phyloP scores from a whole-genome alignment of 73 alveolate genomes.

The Paramecium pentaurelia region DNA sequence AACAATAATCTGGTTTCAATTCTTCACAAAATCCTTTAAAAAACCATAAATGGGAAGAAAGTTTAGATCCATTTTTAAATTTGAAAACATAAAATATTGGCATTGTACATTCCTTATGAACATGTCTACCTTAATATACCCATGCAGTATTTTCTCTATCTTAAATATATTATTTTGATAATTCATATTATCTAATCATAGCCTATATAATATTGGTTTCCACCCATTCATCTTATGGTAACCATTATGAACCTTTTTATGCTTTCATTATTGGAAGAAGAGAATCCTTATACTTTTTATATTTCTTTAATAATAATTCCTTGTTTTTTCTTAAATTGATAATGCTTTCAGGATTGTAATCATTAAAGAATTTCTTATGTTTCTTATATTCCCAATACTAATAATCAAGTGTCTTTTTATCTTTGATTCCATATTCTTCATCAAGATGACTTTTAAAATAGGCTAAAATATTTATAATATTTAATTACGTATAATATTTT shows the following conservation, averaged over 20 bases:
- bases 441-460: slow-evolving; percentile 4
- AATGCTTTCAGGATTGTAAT: neutral
- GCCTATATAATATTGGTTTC: neutral
- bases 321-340: neutral
- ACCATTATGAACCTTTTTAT: neutral
- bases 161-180: neutral
- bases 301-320: neutral
- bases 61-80: slow-evolving; percentile 48
- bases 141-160: slow-evolving; percentile 28
- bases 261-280: neutral
- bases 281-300: neutral
- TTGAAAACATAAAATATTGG: slow-evolving; percentile 59
- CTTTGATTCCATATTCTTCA: neutral
- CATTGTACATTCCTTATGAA: neutral
- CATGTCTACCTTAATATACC: slow-evolving; percentile 24
- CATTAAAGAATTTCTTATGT: neutral
- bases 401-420: neutral
- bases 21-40: slow-evolving; percentile 59
- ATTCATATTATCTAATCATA: neutral
- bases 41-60: slow-evolving; percentile 65
- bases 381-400: slow-evolving; percentile 4
- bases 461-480: neutral
- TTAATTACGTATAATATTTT: slow-evolving; percentile 12
- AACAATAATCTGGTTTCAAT: slow-evolving; percentile 51
- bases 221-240: slow-evolving; percentile 19